Base-by-base conservation (phyloP, 306 rosid genomes). In the Biancaea sappan region DNA sequence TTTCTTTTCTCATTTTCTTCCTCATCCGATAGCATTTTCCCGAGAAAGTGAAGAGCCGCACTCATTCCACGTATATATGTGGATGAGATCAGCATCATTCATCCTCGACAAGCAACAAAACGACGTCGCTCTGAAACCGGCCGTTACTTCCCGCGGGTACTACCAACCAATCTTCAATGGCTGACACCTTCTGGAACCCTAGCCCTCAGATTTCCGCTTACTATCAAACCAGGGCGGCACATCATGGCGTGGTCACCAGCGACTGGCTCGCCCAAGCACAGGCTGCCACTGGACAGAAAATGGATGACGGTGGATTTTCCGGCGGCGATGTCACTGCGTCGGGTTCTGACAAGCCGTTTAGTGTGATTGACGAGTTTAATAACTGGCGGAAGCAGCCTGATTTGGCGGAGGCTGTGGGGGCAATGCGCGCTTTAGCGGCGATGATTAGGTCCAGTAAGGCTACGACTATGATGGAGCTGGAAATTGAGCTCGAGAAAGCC, bases 221-320 rank as follows among this genome's bases (percentile, higher is more conserved):
- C 79, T 92, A 90, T 40, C 88, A 88, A 85, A 83, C 87, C 8
- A 64, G 96, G 64, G 92, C 96, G 28, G 90, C 88, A 4, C 97
- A 89, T 76, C 84, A 84, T 71, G 96, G 84, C 53, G 96, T 92
- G 31, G 90, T 92, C 67, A 92, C 97, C 67, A 86, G 85, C 77
- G 96, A 89, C 77, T 90, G 97, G 97, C 88, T 92, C n/a, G 88
- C 96, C 61, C 97, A 92, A 82, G 89, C 96, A 18, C 93, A 89
- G 79, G 97, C 96, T 6, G 92, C 90, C 12, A 81, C 85, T 8
- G 89, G 78, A 48, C 71, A 53, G 9, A 69, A 60, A 34, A 24
- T 79, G n/a, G 85, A 79, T n/a, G 90, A 69, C 0, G 32, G 13
- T 0, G 24, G 63, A 11, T 13, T 26, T n/a, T 8, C 70, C 40